Evolutionary conservation across 2,329 filamentous ascomycete genomes (phyloP).

Genomic region (Magnaporthiopsis rhizophila): DNA sequence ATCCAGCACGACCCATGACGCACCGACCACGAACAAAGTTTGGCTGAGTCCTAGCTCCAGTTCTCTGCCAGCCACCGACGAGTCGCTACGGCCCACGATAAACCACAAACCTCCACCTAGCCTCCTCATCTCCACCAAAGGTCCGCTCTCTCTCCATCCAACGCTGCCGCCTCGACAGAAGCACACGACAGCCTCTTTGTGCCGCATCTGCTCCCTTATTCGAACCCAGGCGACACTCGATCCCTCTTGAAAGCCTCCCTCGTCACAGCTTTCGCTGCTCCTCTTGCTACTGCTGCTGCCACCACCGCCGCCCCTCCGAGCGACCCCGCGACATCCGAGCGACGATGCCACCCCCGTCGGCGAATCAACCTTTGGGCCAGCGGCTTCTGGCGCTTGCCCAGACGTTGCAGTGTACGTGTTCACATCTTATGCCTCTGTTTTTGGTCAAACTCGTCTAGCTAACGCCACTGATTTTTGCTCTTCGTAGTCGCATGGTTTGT

Average conservation of each 20-base stretch:
- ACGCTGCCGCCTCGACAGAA: not conserved
- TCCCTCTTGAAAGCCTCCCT: not conserved
- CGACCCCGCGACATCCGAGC: not conserved
- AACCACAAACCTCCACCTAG: not conserved
- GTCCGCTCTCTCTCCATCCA: not conserved
- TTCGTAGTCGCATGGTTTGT: constrained; percentile 66
- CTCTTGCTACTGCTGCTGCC: not conserved
- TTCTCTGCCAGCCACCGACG: not conserved
- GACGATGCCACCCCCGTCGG: constrained; percentile 46
- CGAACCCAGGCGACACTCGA: not conserved
- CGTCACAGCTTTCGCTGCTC: not conserved
- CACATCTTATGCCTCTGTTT: not conserved
- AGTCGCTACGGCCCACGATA: not conserved
- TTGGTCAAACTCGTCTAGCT: not conserved
- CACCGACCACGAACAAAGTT: not conserved
- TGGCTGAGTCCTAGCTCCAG: not conserved
- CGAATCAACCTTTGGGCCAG: constrained; percentile 62
- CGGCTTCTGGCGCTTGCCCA: constrained; percentile 71
- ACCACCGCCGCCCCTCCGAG: not conserved
- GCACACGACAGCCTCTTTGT: not conserved
- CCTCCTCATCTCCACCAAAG: not conserved
- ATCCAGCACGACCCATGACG: not conserved
- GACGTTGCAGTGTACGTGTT: constrained; percentile 78
- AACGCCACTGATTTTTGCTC: constrained; percentile 14
- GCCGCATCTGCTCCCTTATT: not conserved